Evolutionary conservation across 2,329 filamentous ascomycete species (phyloP), one percentile per base, ranked within the genome.

Genomic region (Trichoderma atroviride): DNA sequence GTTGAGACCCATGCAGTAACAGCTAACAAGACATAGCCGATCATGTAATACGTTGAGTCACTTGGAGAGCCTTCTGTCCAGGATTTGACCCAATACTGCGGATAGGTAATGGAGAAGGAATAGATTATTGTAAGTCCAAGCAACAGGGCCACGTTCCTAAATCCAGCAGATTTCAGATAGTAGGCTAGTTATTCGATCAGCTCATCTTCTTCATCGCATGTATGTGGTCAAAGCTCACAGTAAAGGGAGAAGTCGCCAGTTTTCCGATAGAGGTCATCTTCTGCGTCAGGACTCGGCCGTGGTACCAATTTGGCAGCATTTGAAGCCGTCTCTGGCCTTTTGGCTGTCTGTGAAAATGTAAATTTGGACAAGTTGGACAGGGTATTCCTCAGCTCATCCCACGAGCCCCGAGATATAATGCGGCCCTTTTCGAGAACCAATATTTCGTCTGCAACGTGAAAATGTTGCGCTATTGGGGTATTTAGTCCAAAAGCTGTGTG

Each of bases 401-500:
- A 84, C 13, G 70, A 71, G 1, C 83, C 82, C 71, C 82, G 79
- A 33, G 82, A 78, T 10, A 73, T 69, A 9, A 84, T 77, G 0
- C 71, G 74, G 2, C 77, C 76, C 57, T 77, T 57, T 53, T 78
- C 76, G 1, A 85, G 77, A 4, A 82, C 74, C 19, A 85, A 71
- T 13, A 85, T 74, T 6, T 82, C 75, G 72, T 85, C 81, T 10
- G 79, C 81, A 6, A 81, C 70, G 22, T 78, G 74, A 14, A 84
- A 81, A 62, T 80, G 76, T 35, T 78, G 74, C 2, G 76, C 78
- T 76, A 29, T 33, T 16, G 2, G 11, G 24, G n/a, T 5, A 0
- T 22, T 63, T 33, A 69, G 53, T 14, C 2, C 7, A 22, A 5
- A 19, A 5, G 24, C 3, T 27, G n/a, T 19, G 22, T 29, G 31